phyloP scores from a whole-genome alignment of 768 basidiomycete species.

The Tricholoma hemisulphureum region DNA sequence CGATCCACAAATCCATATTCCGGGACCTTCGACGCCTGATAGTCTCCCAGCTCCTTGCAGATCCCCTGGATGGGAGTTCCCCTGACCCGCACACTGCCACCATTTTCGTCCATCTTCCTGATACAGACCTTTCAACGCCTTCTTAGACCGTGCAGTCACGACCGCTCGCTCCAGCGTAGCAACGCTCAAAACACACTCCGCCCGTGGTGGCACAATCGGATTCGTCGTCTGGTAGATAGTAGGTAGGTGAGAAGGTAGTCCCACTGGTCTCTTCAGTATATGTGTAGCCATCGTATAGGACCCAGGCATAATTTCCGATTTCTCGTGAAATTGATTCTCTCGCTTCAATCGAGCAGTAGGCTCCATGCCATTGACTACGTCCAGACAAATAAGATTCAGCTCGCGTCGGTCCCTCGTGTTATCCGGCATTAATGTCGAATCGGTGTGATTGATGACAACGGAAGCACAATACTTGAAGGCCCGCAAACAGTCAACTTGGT shows the following conservation, averaged over 20 bases:
- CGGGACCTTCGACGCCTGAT: conserved; percentile 33
- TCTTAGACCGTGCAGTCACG: conserved; percentile 48
- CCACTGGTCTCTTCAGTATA: conserved; percentile 40
- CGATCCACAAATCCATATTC: conserved; percentile 71
- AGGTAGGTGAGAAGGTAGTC: conserved; percentile 30
- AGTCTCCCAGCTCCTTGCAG: conserved; percentile 51
- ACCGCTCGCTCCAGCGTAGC: conserved; percentile 65
- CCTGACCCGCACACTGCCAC: conserved; percentile 45
- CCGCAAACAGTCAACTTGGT: conserved; percentile 48
- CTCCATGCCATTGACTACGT: conserved; percentile 1
- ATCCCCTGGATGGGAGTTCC: conserved; percentile 39
- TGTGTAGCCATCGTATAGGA: conserved; percentile 75
- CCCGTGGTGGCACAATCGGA: conserved; percentile 54
- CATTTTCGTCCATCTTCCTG: conserved; percentile 33
- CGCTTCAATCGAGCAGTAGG: conserved; percentile 1
- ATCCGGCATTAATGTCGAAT: conserved; percentile 54
- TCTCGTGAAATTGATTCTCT: conserved; percentile 9
- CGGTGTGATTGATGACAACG: conserved; percentile 72
- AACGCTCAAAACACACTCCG: conserved; percentile 50
- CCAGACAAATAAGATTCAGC: conserved; percentile 54
- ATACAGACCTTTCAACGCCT: conserved; percentile 48
- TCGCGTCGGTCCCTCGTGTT: conserved; percentile 52
- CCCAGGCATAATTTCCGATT: conserved; percentile 33
- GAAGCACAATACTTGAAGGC: conserved; percentile 54
- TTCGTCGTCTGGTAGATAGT: conserved; percentile 73